Percentiles rank a stretch among this genome's conserved stretches.
Conservation (phyloP, 192 early-diverging fungal genomes). For the Gigaspora rosea region DNA sequence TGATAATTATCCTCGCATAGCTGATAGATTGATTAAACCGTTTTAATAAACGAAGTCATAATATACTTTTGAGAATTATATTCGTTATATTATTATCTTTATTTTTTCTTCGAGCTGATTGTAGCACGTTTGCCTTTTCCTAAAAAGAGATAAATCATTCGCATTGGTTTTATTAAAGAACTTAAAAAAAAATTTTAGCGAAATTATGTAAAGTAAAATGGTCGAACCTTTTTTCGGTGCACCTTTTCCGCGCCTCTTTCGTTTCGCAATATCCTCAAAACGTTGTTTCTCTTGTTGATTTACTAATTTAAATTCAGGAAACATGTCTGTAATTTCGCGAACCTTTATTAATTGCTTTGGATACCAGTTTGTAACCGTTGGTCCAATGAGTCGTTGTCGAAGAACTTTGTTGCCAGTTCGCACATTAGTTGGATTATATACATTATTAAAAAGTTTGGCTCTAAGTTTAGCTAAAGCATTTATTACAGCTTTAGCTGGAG, state of each 20-base stretch:
- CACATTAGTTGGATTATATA: slow-evolving; percentile 68
- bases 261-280: slow-evolving; percentile 64
- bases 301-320: slow-evolving; percentile 54
- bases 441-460: slow-evolving; percentile 61
- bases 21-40: too few species aligned
- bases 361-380: slow-evolving; percentile 66
- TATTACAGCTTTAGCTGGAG: background rate
- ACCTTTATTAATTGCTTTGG: slow-evolving; percentile 57
- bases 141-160: background rate
- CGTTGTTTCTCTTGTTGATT: slow-evolving; percentile 67
- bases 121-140: background rate
- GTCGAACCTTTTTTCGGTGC: slow-evolving; percentile 71
- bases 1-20: too few species aligned
- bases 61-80: background rate
- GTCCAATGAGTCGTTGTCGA: slow-evolving; percentile 66
- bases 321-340: slow-evolving; percentile 52
- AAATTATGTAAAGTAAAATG: background rate
- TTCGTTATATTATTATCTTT: background rate
- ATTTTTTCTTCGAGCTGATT: background rate
- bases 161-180: background rate
- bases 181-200: background rate
- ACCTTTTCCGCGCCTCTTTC: slow-evolving; percentile 75
- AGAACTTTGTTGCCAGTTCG: slow-evolving; percentile 76
- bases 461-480: slow-evolving; percentile 3
- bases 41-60: too few species aligned